phyloP scores from a whole-genome alignment of 2,329 filamentous ascomycete genomes.

The Cercospora zeina region DNA sequence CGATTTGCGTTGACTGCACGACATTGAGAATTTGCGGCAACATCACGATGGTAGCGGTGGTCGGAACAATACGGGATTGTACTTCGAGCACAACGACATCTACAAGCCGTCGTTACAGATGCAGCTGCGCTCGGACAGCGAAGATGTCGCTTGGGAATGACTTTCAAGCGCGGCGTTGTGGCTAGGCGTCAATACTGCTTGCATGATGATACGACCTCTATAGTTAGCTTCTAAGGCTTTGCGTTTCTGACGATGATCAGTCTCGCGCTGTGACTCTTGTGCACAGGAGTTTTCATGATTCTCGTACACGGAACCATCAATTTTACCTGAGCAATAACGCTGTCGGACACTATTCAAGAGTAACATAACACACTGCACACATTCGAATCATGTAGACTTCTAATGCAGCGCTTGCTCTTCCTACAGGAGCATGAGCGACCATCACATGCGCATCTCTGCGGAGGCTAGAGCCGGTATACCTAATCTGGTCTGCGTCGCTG shows the following conservation, averaged over 20 bases:
- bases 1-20: not conserved
- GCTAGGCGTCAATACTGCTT: conserved; percentile 3
- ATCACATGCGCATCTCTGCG: not conserved
- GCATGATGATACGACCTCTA: conserved; percentile 1
- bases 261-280: not conserved
- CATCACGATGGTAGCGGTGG: not conserved
- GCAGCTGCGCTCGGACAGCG: not conserved
- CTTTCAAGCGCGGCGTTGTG: conserved; percentile 5
- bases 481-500: not conserved
- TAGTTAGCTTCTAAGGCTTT: not conserved
- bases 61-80: not conserved
- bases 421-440: not conserved
- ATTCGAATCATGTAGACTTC: not conserved
- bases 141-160: not conserved
- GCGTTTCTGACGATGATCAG: not conserved
- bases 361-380: not conserved
- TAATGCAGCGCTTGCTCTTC: not conserved
- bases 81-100: not conserved
- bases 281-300: not conserved
- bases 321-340: not conserved
- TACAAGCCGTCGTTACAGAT: not conserved
- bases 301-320: not conserved
- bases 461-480: not conserved
- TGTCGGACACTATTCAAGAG: not conserved
- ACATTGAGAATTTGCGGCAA: not conserved